Percentiles rank a stretch among this genome's conserved stretches.
Conservation (phyloP, 140 eudicot species). For the Anethum foeniculum region DNA sequence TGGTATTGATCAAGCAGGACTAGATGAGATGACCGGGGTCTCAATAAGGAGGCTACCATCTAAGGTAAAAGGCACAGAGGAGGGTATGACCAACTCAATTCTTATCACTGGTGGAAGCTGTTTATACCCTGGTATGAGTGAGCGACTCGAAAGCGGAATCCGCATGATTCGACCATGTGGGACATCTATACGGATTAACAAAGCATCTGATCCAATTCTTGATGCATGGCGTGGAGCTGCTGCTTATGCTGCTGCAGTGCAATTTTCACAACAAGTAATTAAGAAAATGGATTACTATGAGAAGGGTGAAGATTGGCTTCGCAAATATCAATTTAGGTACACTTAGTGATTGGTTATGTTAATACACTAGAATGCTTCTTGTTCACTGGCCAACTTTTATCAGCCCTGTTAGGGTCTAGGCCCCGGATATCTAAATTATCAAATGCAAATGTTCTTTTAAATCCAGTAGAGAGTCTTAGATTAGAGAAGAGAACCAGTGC, state of each 20-base stretch:
- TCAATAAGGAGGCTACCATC: slow-evolving; percentile 54
- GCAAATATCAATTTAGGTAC: slow-evolving; percentile 61
- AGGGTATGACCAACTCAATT: slow-evolving; percentile 57
- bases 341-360: slow-evolving; percentile 20
- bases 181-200: slow-evolving; percentile 44
- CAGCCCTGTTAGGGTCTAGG: not conserved
- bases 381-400: not conserved
- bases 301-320: slow-evolving; percentile 92
- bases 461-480: not conserved
- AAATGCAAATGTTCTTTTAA: not conserved
- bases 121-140: slow-evolving; percentile 75
- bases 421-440: not conserved
- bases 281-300: slow-evolving; percentile 70
- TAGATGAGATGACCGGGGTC: slow-evolving; percentile 84
- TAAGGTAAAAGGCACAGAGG: slow-evolving; percentile 35
- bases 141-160: slow-evolving; percentile 78
- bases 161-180: slow-evolving; percentile 93
- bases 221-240: slow-evolving; percentile 99
- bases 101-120: slow-evolving; percentile 83
- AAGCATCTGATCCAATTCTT: slow-evolving; percentile 57
- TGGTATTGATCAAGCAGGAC: slow-evolving; percentile 85
- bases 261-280: slow-evolving; percentile 58
- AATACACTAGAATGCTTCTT: not conserved
- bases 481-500: not conserved
- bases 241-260: slow-evolving; percentile 53